Evolutionary conservation across 768 basidiomycete genomes (phyloP).

Genomic region (Kwoniella heveanensis): DNA sequence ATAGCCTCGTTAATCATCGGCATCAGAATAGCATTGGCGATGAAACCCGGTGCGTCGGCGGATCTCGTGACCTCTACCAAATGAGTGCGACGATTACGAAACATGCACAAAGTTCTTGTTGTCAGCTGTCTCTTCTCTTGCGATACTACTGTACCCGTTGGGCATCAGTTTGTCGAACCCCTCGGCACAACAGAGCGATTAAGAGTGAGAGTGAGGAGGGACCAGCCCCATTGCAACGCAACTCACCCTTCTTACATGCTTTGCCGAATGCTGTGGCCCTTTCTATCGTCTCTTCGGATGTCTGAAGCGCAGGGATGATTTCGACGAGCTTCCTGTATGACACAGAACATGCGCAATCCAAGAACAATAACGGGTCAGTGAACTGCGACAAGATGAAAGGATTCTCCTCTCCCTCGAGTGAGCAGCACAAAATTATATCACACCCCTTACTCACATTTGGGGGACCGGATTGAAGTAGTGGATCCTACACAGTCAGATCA

Average conservation of each 20-base stretch:
- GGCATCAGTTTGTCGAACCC: too few species aligned
- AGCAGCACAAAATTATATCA: too few species aligned
- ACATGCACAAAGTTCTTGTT: too few species aligned
- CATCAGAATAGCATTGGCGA: constrained; percentile 93
- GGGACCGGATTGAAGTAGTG: constrained; percentile 98
- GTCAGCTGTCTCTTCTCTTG: too few species aligned
- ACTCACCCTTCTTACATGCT: constrained; percentile 85
- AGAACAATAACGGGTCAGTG: too few species aligned
- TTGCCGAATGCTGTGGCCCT: constrained; percentile 77
- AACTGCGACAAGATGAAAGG: too few species aligned
- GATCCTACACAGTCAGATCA: constrained; percentile 61
- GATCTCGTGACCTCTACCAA: constrained; percentile 81
- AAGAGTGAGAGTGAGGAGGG: neutral
- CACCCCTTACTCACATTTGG: constrained; percentile 75
- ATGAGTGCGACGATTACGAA: too few species aligned
- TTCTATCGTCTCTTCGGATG: constrained; percentile 72
- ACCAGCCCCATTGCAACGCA: too few species aligned
- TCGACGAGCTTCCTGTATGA: constrained; percentile 81
- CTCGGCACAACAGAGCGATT: too few species aligned
- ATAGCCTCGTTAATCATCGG: constrained; percentile 98
- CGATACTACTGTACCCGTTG: too few species aligned
- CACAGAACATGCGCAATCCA: too few species aligned
- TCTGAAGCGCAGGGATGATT: constrained; percentile 89
- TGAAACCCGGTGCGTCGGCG: constrained; percentile 89
- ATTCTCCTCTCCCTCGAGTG: too few species aligned